Base-by-base conservation (phyloP, 192 early-diverging fungal species). In the Rhizophlyctis rosea region DNA sequence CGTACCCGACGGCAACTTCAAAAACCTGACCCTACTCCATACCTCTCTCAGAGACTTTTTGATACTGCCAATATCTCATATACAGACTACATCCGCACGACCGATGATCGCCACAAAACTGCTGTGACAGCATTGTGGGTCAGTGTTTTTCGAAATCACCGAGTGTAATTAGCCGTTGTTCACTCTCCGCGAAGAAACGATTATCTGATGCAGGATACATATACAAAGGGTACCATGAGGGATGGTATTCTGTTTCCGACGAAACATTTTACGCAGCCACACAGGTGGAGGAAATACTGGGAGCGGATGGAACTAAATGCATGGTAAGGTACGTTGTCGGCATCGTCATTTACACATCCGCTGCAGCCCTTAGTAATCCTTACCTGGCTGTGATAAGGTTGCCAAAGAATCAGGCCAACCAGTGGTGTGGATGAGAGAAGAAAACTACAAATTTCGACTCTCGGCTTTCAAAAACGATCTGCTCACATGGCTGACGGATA, bases 191-290 rank as follows among this genome's bases (percentile, higher is more conserved):
- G 11, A 47, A 87, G 87, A 71, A 81, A 35, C 36, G 50, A 53
- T 74, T 98, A 16, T 70, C 80, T 21, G 73, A 84, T 4, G 75
- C 71, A 27, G 91, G 91, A 24, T 85, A 86, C 60, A 90, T 98
- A 47, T 96, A 95, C 77, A 94, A 94, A 74, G 93, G 92, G 23
- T 69, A 72, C 47, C 92, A 98, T 50, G 81, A 87, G 48, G 96
- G 96, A 28, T 98, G 93, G 93, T 98, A 98, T 73, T 87, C 90
- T 1, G 85, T 98, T 3, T 95, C 94, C 13, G 96, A 98, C 66
- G 96, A 98, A 75, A 90, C 91, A 0, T 98, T 93, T 64, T 93
- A 93, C 63, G 77, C 91, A 0, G 69, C 72, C 11, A 72, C 73
- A 1, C 90, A 94, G 68, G 82, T 94, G 0, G 84, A 90, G 54